Base-by-base conservation (phyloP, 2,329 filamentous ascomycete species). In the Neonectria coccinea region DNA sequence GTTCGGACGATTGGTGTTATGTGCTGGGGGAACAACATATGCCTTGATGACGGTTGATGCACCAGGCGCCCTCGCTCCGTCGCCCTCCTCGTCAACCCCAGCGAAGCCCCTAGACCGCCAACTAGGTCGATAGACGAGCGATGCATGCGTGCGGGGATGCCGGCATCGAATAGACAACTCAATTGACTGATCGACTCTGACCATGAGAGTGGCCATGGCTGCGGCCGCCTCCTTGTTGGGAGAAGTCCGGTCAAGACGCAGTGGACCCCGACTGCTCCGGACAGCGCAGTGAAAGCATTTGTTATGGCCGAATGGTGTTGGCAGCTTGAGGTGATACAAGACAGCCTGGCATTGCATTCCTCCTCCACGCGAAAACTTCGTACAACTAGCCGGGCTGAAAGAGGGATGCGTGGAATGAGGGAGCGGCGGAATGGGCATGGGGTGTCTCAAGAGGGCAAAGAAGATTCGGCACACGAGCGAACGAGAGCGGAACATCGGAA, bases 141-240 rank as follows among this genome's bases (percentile, higher is more conserved):
- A 51, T 57, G 53, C 48, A 56, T n/a, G 48, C n/a, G 27, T 66
- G 59, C 51, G 64, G 64, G 64, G 64, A 44, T 53, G 33, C 47
- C 41, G 51, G 55, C 42, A 48, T 58, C 56, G 22, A 59, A 63
- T 53, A 54, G 39, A 53, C 50, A 27, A 47, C 51, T 50, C 42
- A 52, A 57, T 36, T 45, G 29, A 47, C 44, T 56, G 45, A 48
- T 56, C 56, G 22, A n/a, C 52, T 53, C 16, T 41, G 41, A 29
- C 39, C 36, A 50, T 45, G 36, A 44, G 27, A 42, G 42, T 18
- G 16, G n/a, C n/a, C 48, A 20, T 51, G 48, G 29, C 29, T 29
- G n/a, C 25, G 36, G 36, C n/a, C 9, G 27, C 47, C 29, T 18
- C n/a, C 47, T 27, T 33, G 18, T 51, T 41, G 6, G 39, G 39